Conservation (phyloP, 2,329 filamentous ascomycete genomes). For the Alternaria conjuncta region DNA sequence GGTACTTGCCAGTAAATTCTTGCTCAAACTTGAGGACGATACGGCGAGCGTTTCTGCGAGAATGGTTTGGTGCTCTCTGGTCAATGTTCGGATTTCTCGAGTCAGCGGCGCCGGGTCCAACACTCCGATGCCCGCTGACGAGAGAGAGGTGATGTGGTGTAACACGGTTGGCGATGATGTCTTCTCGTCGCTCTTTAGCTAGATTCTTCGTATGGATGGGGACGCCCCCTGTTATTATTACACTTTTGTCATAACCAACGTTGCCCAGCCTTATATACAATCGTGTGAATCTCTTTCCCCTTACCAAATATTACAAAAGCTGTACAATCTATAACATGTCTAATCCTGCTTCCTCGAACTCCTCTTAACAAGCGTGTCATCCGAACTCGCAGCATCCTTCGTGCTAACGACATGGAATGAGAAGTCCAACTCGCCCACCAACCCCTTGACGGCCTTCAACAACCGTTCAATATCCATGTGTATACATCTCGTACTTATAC, state of each 20-base stretch:
- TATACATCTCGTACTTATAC: slow-evolving; percentile 73
- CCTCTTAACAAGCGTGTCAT: slow-evolving; percentile 19
- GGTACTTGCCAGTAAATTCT: slow-evolving; percentile 13
- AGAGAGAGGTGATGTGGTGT: neutral
- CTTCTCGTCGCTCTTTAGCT: neutral
- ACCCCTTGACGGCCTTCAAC: slow-evolving; percentile 64
- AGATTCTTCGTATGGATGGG: neutral
- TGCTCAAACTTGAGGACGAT: neutral
- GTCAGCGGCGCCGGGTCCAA: slow-evolving; percentile 12
- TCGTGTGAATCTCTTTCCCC: neutral
- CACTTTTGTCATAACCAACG: neutral
- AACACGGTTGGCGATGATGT: neutral
- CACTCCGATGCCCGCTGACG: slow-evolving; percentile 1
- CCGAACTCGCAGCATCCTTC: slow-evolving; percentile 6
- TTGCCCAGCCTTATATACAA: neutral
- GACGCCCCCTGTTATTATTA: neutral
- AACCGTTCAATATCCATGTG: slow-evolving; percentile 71
- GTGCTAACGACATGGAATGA: slow-evolving; percentile 64
- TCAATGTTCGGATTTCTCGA: neutral
- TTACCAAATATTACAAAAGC: neutral
- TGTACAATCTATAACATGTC: neutral
- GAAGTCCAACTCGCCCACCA: slow-evolving; percentile 80
- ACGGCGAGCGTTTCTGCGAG: neutral
- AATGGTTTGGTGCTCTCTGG: neutral
- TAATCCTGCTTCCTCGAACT: slow-evolving; percentile 5